phyloP scores from a whole-genome alignment of 176 grass and related monocot genomes.

The Pontederia paniculata region DNA sequence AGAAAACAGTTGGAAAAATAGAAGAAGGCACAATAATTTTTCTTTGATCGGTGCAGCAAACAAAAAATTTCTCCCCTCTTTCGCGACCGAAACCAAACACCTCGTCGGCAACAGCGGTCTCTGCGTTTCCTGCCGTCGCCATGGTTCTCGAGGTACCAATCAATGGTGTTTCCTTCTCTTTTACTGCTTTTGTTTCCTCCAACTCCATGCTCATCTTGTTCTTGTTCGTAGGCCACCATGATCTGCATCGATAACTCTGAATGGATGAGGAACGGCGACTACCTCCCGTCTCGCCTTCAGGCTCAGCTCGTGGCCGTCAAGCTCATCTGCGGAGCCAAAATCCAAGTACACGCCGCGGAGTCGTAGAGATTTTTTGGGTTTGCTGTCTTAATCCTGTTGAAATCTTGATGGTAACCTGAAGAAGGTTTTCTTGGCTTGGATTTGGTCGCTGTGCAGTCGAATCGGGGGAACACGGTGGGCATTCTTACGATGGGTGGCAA shows the following conservation, averaged over 20 bases:
- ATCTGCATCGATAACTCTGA: constrained; percentile 99
- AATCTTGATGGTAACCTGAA: too few species aligned
- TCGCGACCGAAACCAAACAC: too few species aligned
- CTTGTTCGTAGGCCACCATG: constrained; percentile 70
- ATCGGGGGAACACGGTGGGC: constrained; percentile 96
- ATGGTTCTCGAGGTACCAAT: constrained; percentile 88
- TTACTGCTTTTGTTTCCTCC: not conserved
- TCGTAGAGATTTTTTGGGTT: too few species aligned
- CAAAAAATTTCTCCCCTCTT: too few species aligned
- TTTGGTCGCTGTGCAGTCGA: constrained; percentile 45
- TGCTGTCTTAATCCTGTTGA: too few species aligned
- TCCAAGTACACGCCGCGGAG: too few species aligned
- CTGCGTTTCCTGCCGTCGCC: constrained; percentile 3
- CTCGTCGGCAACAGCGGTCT: too few species aligned
- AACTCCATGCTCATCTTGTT: not conserved
- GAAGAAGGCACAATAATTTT: too few species aligned
- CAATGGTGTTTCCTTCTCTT: not conserved
- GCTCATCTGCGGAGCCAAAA: constrained; percentile 94
- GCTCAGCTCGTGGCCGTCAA: constrained; percentile 87
- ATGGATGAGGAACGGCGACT: constrained; percentile 99
- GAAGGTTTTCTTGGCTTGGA: constrained; percentile 24
- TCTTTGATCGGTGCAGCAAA: too few species aligned
- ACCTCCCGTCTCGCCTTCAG: constrained; percentile 64
- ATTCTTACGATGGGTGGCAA: constrained; percentile 98
- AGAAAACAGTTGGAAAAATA: too few species aligned